Percentiles rank a stretch among this genome's conserved stretches.
These are phyloP conservation scores for Geotrichum bryndzae DNA, from an alignment of 1,139 yeast genomes.

Conservation along the genomic window DNA sequence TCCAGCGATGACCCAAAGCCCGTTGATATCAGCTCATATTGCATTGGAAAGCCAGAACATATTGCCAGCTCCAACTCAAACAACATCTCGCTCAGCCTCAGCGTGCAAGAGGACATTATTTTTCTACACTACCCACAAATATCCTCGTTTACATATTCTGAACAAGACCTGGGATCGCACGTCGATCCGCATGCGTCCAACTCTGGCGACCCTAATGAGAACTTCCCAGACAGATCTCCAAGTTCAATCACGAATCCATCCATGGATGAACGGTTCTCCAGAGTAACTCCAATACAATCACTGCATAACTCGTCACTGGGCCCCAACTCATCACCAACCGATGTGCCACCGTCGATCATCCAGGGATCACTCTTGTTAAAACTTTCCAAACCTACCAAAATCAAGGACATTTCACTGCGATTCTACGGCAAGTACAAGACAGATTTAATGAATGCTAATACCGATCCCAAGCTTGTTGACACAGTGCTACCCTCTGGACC, in stretches of 20 bases:
- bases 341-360: slow-evolving; percentile 65
- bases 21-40: slow-evolving; percentile 25
- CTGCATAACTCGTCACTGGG: slow-evolving; percentile 9
- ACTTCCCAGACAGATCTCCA: slow-evolving; percentile 13
- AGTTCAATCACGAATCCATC: slow-evolving; percentile 5
- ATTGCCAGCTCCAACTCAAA: slow-evolving; percentile 30
- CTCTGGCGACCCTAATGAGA: slow-evolving; percentile 1
- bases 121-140: slow-evolving; percentile 28
- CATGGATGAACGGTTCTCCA: neutral
- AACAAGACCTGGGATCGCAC: slow-evolving; percentile 21
- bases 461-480: neutral
- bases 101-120: slow-evolving; percentile 34
- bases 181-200: neutral
- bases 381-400: slow-evolving; percentile 63
- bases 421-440: slow-evolving; percentile 69
- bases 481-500: slow-evolving; percentile 22
- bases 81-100: slow-evolving; percentile 30
- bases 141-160: slow-evolving; percentile 22
- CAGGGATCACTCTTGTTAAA: slow-evolving; percentile 74
- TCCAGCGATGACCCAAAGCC: neutral
- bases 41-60: slow-evolving; percentile 33
- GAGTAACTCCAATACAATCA: neutral
- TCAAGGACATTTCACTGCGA: slow-evolving; percentile 55
- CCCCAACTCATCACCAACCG: slow-evolving; percentile 24
- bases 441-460: slow-evolving; percentile 65